phyloP scores from a whole-genome alignment of 2,329 filamentous ascomycete genomes.

The Grosmannia huntii region DNA sequence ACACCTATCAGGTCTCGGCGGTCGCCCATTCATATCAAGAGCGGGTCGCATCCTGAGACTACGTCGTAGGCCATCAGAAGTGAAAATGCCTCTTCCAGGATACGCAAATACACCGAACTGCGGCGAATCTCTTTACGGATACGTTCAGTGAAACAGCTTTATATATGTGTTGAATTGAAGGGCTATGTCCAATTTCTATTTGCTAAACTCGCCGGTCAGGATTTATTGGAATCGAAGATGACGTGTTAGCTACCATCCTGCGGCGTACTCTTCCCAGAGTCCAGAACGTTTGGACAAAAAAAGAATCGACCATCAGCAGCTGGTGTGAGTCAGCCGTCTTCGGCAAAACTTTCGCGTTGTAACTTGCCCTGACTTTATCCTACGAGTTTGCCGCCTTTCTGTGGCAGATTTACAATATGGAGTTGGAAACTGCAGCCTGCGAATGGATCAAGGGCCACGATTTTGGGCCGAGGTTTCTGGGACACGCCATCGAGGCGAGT shows the following conservation, averaged over 20 bases:
- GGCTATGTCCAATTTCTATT: no score
- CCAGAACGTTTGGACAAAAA: constrained; percentile 20
- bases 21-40: not conserved
- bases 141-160: no score
- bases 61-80: no score
- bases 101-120: no score
- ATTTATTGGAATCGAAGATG: no score
- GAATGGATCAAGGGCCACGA: constrained; percentile 12
- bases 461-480: constrained; percentile 15
- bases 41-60: no score
- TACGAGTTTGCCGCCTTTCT: constrained; percentile 15
- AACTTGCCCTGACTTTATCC: constrained; percentile 9
- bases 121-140: no score
- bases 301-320: constrained; percentile 22
- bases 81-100: no score
- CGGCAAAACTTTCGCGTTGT: constrained; percentile 16
- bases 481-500: constrained; percentile 19
- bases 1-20: not conserved
- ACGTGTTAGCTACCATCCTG: constrained; percentile 16
- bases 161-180: no score
- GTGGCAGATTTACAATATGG: constrained; percentile 12
- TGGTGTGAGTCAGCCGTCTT: constrained; percentile 13
- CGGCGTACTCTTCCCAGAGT: constrained; percentile 19
- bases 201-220: no score
- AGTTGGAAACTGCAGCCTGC: constrained; percentile 15